Percentiles rank a stretch among this genome's conserved stretches.
Conservation (phyloP, 305 asterid species). For the Rubia tinctorum region DNA sequence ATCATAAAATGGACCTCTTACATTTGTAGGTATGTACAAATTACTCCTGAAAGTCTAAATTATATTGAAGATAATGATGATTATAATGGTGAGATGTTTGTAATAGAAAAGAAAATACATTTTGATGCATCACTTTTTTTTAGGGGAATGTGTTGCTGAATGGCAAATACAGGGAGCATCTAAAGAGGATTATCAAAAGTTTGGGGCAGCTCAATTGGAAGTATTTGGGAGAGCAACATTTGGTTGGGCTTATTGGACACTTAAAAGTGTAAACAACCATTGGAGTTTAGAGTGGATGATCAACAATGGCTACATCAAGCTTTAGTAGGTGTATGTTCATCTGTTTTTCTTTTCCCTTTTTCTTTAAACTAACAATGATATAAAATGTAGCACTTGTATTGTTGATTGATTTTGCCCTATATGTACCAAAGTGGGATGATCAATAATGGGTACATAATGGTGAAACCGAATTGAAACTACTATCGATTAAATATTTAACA, state of each 20-base stretch:
- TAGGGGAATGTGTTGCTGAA: constrained; percentile 49
- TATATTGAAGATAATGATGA: too few species aligned
- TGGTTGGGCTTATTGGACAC: constrained; percentile 67
- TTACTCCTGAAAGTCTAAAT: background rate
- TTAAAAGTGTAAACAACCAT: constrained; percentile 34
- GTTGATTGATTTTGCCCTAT: too few species aligned
- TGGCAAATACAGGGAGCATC: constrained; percentile 24
- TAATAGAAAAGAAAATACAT: background rate
- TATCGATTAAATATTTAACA: too few species aligned
- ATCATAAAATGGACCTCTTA: constrained; percentile 11
- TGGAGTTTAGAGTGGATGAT: constrained; percentile 88
- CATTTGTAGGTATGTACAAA: constrained; percentile 21
- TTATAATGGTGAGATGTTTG: too few species aligned
- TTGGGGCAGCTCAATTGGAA: constrained; percentile 41
- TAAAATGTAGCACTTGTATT: too few species aligned
- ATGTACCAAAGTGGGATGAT: too few species aligned
- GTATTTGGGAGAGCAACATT: constrained; percentile 51
- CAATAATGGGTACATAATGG: too few species aligned
- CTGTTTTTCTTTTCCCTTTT: too few species aligned
- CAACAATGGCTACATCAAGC: constrained; percentile 45
- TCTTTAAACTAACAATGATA: too few species aligned
- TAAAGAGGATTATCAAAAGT: constrained; percentile 38
- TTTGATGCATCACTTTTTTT: constrained; percentile 9
- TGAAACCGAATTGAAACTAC: too few species aligned
- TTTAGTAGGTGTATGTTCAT: background rate